These are phyloP conservation scores for Trichoderma oligosporum DNA, from an alignment of 2,329 filamentous ascomycete species.

Conservation along the genomic window DNA sequence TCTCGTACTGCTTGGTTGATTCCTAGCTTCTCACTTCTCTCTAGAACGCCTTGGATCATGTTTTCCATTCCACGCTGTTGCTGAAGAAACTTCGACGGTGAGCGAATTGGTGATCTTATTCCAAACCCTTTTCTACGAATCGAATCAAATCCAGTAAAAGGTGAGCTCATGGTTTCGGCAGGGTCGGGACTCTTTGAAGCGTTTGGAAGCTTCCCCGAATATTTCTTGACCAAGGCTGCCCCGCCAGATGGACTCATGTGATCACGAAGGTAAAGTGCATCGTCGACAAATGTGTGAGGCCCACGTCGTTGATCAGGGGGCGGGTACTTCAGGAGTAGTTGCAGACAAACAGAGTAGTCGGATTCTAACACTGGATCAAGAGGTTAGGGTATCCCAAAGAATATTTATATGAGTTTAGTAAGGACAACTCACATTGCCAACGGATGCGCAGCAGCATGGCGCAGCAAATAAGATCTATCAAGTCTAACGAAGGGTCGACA, in stretches of 20 bases:
- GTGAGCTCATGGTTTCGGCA: conserved; percentile 33
- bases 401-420: neutral
- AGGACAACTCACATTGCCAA: conserved; percentile 67
- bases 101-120: conserved; percentile 44
- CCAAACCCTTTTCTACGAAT: conserved; percentile 42
- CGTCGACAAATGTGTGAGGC: conserved; percentile 77
- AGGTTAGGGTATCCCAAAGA: neutral
- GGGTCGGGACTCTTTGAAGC: neutral
- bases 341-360: conserved; percentile 82
- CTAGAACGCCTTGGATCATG: conserved; percentile 69
- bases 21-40: conserved; percentile 70
- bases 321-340: conserved; percentile 80
- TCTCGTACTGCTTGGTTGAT: conserved; percentile 79
- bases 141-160: conserved; percentile 32
- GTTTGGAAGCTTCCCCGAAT: conserved; percentile 56
- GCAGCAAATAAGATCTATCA: conserved; percentile 88
- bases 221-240: conserved; percentile 64
- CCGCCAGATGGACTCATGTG: conserved; percentile 63
- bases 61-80: conserved; percentile 62
- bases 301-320: conserved; percentile 58
- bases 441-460: conserved; percentile 90
- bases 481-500: conserved; percentile 71
- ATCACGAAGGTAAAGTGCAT: conserved; percentile 70
- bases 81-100: conserved; percentile 48
- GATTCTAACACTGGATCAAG: conserved; percentile 66